A percentile compares a stretch with the other conserved stretches of the same genome.
phyloP scores from a whole-genome alignment of 345 rosid species.

The Sonneratia alba region DNA sequence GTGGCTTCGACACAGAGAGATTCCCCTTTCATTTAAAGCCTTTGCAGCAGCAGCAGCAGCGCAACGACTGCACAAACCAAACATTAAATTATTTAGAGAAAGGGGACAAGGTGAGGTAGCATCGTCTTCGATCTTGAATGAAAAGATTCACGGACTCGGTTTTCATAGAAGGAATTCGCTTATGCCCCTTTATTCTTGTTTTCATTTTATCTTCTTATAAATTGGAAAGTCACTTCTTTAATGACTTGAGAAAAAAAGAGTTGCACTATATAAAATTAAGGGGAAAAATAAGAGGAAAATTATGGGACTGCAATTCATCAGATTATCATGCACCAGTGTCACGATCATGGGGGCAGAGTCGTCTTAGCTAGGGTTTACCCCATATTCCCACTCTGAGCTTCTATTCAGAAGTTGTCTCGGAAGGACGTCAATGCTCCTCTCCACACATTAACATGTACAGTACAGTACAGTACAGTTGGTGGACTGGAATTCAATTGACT shows the following conservation, averaged over 20 bases:
- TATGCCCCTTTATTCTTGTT: too few species aligned
- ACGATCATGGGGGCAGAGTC: background rate
- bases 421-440: background rate
- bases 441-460: background rate
- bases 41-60: background rate
- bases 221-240: too few species aligned
- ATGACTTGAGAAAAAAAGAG: too few species aligned
- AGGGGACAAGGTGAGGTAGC: background rate
- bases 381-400: background rate
- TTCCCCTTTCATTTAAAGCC: slow-evolving; percentile 30
- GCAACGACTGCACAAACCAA: background rate
- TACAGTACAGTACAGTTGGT: background rate
- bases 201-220: too few species aligned
- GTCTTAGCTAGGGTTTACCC: background rate
- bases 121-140: too few species aligned
- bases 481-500: background rate
- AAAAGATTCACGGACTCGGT: too few species aligned
- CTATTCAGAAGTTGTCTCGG: background rate
- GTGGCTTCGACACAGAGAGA: slow-evolving; percentile 22
- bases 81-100: background rate
- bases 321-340: background rate
- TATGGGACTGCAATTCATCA: background rate
- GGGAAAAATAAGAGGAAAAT: background rate
- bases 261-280: background rate
- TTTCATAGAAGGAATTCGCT: too few species aligned